Evolutionary conservation across 1,139 yeast species (phyloP).

Genomic region (Saccharomyces hybrid): DNA sequence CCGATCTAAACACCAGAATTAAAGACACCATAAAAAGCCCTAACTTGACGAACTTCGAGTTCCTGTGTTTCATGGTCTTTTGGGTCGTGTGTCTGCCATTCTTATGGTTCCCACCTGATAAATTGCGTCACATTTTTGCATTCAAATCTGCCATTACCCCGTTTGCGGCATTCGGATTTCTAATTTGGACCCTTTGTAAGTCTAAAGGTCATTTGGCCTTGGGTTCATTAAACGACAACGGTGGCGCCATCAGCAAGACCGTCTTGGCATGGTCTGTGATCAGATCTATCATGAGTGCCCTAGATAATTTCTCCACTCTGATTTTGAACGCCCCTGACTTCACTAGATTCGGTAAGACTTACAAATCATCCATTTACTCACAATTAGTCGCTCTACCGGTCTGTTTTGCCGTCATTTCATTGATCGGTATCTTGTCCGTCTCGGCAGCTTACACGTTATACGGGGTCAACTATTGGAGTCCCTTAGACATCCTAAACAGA

Average conservation of each 20-base stretch:
- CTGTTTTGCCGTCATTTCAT: conserved; percentile 69
- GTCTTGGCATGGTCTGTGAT: conserved; percentile 78
- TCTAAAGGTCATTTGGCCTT: conserved; percentile 24
- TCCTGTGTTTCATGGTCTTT: conserved; percentile 66
- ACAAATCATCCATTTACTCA: conserved; percentile 42
- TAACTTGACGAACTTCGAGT: conserved; percentile 53
- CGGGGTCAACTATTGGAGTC: conserved; percentile 74
- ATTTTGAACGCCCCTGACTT: conserved; percentile 90
- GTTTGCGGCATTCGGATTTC: conserved; percentile 67
- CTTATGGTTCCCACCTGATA: conserved; percentile 75
- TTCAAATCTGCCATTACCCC: conserved; percentile 70
- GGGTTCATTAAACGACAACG: conserved; percentile 35
- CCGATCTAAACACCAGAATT: conserved; percentile 43
- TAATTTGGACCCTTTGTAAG: conserved; percentile 66
- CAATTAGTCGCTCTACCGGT: conserved; percentile 63
- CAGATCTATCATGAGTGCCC: conserved; percentile 63
- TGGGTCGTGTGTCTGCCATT: conserved; percentile 73
- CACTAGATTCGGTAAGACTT: conserved; percentile 66
- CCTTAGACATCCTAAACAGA: conserved; percentile 62
- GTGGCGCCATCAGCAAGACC: conserved; percentile 23
- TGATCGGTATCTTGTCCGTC: conserved; percentile 79
- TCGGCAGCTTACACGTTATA: conserved; percentile 67
- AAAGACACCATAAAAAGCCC: conserved; percentile 44
- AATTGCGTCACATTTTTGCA: conserved; percentile 71
- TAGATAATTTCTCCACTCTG: conserved; percentile 80